Percentiles rank a stretch among this genome's conserved stretches.
phyloP scores from a whole-genome alignment of 176 grass and related monocot genomes.

The Raddia guianensis region DNA sequence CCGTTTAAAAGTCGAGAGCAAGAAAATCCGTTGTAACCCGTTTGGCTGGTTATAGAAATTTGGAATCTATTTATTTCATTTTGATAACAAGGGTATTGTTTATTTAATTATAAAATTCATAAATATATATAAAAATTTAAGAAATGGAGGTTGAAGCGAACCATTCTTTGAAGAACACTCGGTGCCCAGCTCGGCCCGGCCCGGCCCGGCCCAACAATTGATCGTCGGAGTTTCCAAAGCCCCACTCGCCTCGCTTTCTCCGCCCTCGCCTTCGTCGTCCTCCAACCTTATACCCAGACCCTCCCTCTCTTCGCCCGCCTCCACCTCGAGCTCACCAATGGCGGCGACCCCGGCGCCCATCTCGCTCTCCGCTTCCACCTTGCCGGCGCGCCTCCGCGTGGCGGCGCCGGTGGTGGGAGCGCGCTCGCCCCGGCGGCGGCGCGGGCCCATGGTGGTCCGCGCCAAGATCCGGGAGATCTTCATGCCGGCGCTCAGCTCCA shows the following conservation, averaged over 20 bases:
- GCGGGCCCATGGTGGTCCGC: slow-evolving; percentile 54
- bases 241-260: slow-evolving; percentile 45
- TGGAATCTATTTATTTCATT: too few relatives aligned
- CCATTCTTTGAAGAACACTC: background rate
- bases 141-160: too few relatives aligned
- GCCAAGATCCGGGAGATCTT: slow-evolving; percentile 99
- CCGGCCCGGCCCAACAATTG: background rate
- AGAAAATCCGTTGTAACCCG: too few relatives aligned
- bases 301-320: background rate
- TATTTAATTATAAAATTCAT: too few relatives aligned
- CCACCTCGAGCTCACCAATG: slow-evolving; percentile 43
- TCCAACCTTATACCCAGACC: slow-evolving; percentile 32
- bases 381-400: slow-evolving; percentile 34
- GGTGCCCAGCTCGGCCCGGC: background rate
- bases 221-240: slow-evolving; percentile 53
- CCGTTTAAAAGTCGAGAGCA: too few relatives aligned
- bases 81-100: too few relatives aligned
- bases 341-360: slow-evolving; percentile 37
- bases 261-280: slow-evolving; percentile 29
- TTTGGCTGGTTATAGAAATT: too few relatives aligned
- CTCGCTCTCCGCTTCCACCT: slow-evolving; percentile 44
- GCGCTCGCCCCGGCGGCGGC: slow-evolving; percentile 3
- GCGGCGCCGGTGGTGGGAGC: background rate
- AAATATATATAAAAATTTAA: too few relatives aligned
- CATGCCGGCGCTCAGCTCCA: slow-evolving; percentile 98